Evolutionary conservation across 2,329 filamentous ascomycete genomes (phyloP), one percentile per base, ranked within the genome.

Genomic region (Ramichloridium luteum): DNA sequence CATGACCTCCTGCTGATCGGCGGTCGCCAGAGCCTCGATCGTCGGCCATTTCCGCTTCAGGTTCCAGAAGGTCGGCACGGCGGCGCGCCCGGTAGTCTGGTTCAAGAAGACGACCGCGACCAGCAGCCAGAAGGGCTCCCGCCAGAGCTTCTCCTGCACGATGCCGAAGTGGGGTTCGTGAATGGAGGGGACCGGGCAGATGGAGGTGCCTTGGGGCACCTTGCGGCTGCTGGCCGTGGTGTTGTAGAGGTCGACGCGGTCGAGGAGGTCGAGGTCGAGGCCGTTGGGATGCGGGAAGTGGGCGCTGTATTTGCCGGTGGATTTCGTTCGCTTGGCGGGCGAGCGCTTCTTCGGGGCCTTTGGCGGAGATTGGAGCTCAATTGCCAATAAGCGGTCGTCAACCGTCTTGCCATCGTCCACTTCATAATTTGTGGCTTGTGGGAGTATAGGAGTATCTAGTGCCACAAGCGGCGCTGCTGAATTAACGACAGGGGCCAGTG

Each of bases 41-140:
- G 75, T 79, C 0, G 81, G 79, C 37, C 81, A 93, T 3, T 58
- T 61, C 9, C 65, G 58, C 45, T 81, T 77, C 9, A 93, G 62
- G 10, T 65, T 51, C 51, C 76, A 77, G 42, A 93, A 79, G 0
- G 80, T 66, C 0, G 86, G 86, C 16, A 90, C 76, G 3, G 85
- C 82, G 6, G 72, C 66, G 28, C 65, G 69, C 8, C 82, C 86
- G 3, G 72, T 67, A 0, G 85, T 93, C 37, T 80, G 76, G 54
- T 88, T 88, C 16, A 93, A 72, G 46, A 93, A 86, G 0, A 82
- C 84, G 4, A 85, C 77, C 9, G 80, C 84, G 16, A 93, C 65
- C 2, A 93, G 68, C 2, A 94, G 70, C 41, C 75, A 77, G 54
- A 92, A 93, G 0, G 85, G 80, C 35, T 84, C 69, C 30, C 70